Percentiles rank a stretch among this genome's conserved stretches.
Conservation (phyloP, 192 early-diverging fungal species). For the Coemansia sp. region DNA sequence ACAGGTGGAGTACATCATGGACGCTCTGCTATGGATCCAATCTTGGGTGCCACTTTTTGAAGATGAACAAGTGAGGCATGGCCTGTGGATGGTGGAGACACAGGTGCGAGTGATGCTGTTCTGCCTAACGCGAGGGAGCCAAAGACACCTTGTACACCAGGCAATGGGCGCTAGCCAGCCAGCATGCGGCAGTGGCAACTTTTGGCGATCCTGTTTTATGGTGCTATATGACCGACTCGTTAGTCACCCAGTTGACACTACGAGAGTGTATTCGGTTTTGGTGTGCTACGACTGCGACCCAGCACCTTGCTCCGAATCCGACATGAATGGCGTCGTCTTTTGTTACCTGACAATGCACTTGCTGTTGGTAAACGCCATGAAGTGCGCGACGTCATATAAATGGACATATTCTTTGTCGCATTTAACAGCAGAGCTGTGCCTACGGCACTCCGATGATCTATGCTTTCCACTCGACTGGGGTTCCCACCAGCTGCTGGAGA, state of each 20-base stretch:
- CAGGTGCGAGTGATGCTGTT: too few relatives aligned
- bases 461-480: too few relatives aligned
- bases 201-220: neutral
- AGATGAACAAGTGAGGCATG: too few relatives aligned
- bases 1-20: neutral
- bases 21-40: neutral
- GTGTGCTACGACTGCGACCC: too few relatives aligned
- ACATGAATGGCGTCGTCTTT: neutral
- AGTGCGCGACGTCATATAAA: neutral
- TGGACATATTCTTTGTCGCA: neutral
- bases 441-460: too few relatives aligned
- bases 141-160: too few relatives aligned
- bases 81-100: too few relatives aligned
- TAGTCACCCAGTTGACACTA: neutral
- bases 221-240: neutral
- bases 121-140: too few relatives aligned
- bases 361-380: neutral
- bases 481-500: too few relatives aligned
- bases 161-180: too few relatives aligned
- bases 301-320: neutral
- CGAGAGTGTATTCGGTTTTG: neutral
- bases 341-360: neutral
- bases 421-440: neutral
- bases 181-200: neutral
- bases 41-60: neutral